Base-by-base conservation (phyloP, 768 basidiomycete genomes). In the Pleurotus citrinopileatus region DNA sequence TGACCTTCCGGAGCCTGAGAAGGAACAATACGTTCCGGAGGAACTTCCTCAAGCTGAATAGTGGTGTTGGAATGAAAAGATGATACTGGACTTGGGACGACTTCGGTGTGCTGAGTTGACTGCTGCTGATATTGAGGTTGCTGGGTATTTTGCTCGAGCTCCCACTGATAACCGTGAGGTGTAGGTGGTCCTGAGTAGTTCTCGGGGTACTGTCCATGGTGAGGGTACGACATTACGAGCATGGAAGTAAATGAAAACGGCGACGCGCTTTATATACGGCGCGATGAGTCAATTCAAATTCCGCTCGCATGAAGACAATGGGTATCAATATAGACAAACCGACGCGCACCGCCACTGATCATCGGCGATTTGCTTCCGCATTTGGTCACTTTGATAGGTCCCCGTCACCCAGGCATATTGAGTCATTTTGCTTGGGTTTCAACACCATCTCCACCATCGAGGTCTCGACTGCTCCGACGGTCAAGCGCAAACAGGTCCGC, bases 131-230 rank as follows among this genome's bases (percentile, higher is more conserved):
- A 60, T 48, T 72, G 72, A 51, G 70, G 73, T 58, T 71, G 66
- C 58, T 75, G 66, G 60, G 66, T 71, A 57, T 42, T 50, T 53
- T 55, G 48, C 15, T 47, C 52, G 46, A 42, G 34, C 45, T 65
- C 70, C 71, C 72, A 72, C 54, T 72, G 72, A 67, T 64, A 74
- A 53, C 59, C 69, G 61, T 70, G 71, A 9, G 81, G 79, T 10
- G 79, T 79, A 23, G 78, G 64, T 42, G 81, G 74, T 60, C 70
- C 71, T 25, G 79, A 77, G 65, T 72, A 72, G 63, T 73, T 70
- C 65, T 78, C 78, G 59, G 70, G 64, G 68, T 72, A 75, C 59
- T 76, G 73, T 57, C 64, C 64, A 61, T 65, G 74, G 57, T 66
- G 75, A 57, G 73, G 72, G 68, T 74, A 79, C 64, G 80, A 79